Conservation (phyloP, 176 grass and related monocot genomes). For the Avena atlantica region DNA sequence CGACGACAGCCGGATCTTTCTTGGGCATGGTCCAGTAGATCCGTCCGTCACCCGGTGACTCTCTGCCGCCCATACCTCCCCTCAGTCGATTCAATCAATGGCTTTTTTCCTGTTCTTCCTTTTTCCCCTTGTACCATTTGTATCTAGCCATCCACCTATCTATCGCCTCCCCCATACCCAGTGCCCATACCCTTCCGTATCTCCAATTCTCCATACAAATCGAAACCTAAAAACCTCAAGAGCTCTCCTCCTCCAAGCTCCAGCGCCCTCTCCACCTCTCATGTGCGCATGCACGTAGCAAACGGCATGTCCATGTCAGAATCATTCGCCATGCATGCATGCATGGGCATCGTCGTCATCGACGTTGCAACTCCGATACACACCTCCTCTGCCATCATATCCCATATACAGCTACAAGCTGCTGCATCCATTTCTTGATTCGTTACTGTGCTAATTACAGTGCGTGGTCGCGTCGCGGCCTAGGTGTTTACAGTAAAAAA, state of each 20-base stretch:
- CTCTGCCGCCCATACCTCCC: slow-evolving; percentile 28
- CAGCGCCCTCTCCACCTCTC: slow-evolving; percentile 43
- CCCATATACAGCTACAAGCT: background rate
- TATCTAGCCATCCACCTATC: slow-evolving; percentile 74
- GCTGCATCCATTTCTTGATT: slow-evolving; percentile 61
- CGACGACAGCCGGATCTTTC: slow-evolving; percentile 83
- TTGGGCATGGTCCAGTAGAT: slow-evolving; percentile 93
- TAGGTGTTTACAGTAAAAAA: slow-evolving; percentile 45
- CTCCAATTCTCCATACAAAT: slow-evolving; percentile 29
- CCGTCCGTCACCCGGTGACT: slow-evolving; percentile 35
- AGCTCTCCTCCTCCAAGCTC: slow-evolving; percentile 36
- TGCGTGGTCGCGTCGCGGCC: slow-evolving; percentile 36
- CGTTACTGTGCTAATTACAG: slow-evolving; percentile 51
- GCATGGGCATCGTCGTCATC: slow-evolving; percentile 14
- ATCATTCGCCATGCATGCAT: slow-evolving; percentile 39
- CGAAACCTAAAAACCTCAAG: slow-evolving; percentile 55
- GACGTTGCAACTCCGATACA: slow-evolving; percentile 29
- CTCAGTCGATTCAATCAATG: slow-evolving; percentile 30
- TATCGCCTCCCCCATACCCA: slow-evolving; percentile 24
- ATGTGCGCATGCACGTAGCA: slow-evolving; percentile 38
- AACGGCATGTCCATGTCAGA: slow-evolving; percentile 38
- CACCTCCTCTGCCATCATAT: background rate
- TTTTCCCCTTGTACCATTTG: slow-evolving; percentile 55
- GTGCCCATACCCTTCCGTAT: slow-evolving; percentile 37
- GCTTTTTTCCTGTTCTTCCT: slow-evolving; percentile 32